Percentiles rank a stretch among this genome's conserved stretches.
Evolutionary conservation across 805 yeast genomes (phyloP).

Genomic region (Priceomyces melissophilus): DNA sequence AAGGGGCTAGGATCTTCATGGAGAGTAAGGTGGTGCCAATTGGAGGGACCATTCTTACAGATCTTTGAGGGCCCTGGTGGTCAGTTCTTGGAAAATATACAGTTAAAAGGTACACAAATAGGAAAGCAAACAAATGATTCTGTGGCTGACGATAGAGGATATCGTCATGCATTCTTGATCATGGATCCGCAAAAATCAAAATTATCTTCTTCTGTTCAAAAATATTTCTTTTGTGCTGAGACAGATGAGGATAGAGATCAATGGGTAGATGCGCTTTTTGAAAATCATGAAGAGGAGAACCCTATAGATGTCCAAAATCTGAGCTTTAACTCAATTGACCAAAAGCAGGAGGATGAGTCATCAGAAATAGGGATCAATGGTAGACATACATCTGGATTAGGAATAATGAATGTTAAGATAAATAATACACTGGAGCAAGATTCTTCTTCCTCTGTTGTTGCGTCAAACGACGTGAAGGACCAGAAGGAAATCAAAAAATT

Average conservation of each 20-base stretch:
- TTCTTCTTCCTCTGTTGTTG: no score
- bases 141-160: conserved; percentile 45
- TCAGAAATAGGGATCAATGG: no score
- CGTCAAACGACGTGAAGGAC: conserved; percentile 4
- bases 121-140: conserved; percentile 47
- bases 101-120: conserved; percentile 49
- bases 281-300: conserved; percentile 15
- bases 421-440: no score
- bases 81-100: conserved; percentile 48
- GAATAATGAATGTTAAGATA: no score
- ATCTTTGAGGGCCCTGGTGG: conserved; percentile 60
- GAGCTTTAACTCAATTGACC: no score
- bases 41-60: conserved; percentile 56
- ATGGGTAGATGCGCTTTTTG: conserved; percentile 55
- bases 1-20: conserved; percentile 63
- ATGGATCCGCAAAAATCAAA: conserved; percentile 43
- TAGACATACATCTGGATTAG: no score
- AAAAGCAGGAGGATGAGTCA: no score
- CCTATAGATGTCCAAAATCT: no score
- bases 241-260: conserved; percentile 69
- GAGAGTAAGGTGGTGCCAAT: conserved; percentile 67
- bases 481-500: conserved; percentile 40
- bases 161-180: conserved; percentile 58
- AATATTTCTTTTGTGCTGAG: conserved; percentile 75
- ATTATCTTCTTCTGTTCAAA: conserved; percentile 36